Evolutionary conservation across 768 basidiomycete species (phyloP), one percentile per base, ranked within the genome.

Genomic region (Lactarius sp.): DNA sequence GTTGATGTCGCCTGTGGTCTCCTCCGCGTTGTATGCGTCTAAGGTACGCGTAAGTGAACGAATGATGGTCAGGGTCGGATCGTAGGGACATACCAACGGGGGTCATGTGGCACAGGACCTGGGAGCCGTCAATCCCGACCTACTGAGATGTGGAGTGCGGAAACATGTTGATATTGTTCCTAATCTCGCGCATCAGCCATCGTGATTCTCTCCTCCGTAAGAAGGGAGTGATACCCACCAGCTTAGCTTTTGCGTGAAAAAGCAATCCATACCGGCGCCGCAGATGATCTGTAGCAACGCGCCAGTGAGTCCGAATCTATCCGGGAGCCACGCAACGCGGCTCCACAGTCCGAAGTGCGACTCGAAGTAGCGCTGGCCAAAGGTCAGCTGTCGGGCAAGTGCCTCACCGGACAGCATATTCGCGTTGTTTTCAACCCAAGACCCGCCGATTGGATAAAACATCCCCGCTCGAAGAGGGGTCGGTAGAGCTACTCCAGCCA

Each of bases 381-480:
- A 92, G 33, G 96, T 72, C 75, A 97, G 88, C 73, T 98, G 97
- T 22, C 97, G 81, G n/a, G 91, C 82, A 6, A 99, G 81, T 0
- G 90, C 90, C 74, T 98, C 97, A 0, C 96, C 97, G 7, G 88
- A 90, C 1, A 96, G 96, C 89, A 98, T 92, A 72, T 98, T 98
- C 16, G 85, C 83, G 64, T 96, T 94, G 68, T 91, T 86, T 73
- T 92, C 90, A 34, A 97, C 90, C 96, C 96, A 98, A 2, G 94
- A 83, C 1, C 94, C 95, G 53, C 97, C 97, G 44, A 97, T 82
- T 0, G 87, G 84, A 52, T 94, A 88, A 76, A 98, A 98, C 61
- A 85, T 83, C 2, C 93, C 92, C 83, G 83, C 61, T 86, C 82
- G 70, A 96, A 98, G 7, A 97, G 80, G 0, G 83, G 77, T 2